phyloP scores from a whole-genome alignment of 2,329 filamentous ascomycete species.

The Aspergillus jensenii region DNA sequence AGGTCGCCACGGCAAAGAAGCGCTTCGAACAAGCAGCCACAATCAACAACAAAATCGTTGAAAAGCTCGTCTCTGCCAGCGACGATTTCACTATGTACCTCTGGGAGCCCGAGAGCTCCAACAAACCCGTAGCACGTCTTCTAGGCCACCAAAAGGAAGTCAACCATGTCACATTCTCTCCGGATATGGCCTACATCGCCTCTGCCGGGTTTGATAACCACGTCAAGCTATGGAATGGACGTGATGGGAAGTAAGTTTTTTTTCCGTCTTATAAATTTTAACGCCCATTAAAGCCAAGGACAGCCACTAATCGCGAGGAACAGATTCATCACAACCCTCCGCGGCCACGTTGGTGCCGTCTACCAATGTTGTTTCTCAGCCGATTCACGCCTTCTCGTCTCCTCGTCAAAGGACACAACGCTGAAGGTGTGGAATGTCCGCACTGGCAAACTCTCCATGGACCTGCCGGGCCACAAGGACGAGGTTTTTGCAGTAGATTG shows the following conservation, averaged over 20 bases:
- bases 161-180: conserved; percentile 92
- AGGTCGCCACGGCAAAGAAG: conserved; percentile 71
- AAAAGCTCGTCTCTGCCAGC: conserved; percentile 83
- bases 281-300: not conserved
- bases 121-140: conserved; percentile 83
- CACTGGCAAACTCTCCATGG: conserved; percentile 75
- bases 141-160: conserved; percentile 96
- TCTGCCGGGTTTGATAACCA: conserved; percentile 92
- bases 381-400: conserved; percentile 85
- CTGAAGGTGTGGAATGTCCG: conserved; percentile 93
- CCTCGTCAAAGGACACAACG: conserved; percentile 86
- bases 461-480: conserved; percentile 86
- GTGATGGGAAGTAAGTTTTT: conserved; percentile 57
- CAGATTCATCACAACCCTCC: conserved; percentile 81
- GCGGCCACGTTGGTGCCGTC: conserved; percentile 86
- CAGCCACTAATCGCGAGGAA: not conserved
- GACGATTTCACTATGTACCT: conserved; percentile 97
- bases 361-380: conserved; percentile 93
- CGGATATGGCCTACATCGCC: conserved; percentile 83
- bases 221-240: conserved; percentile 85
- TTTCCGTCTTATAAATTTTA: not conserved
- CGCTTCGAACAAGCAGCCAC: conserved; percentile 84
- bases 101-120: conserved; percentile 78
- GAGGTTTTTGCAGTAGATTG: conserved; percentile 95
- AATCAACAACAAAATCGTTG: conserved; percentile 72